Conservation (phyloP, 208 protist genomes). For the Trypanosoma platydactyli region DNA sequence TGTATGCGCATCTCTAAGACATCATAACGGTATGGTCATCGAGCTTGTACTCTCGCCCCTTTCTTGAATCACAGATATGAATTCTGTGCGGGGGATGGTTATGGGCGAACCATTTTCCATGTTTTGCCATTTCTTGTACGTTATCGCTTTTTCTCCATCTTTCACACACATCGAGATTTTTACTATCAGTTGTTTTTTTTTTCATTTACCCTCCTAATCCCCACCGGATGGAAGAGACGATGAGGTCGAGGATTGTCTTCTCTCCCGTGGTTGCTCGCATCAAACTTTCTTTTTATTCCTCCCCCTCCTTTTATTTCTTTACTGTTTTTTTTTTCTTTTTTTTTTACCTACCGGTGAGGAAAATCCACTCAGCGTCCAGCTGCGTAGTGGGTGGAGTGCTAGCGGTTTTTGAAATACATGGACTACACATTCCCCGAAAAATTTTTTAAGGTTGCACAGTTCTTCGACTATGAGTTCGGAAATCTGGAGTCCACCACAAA, state of each 20-base stretch:
- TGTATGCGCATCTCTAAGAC: no score
- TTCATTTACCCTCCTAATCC: no score
- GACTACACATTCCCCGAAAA: slow-evolving; percentile 70
- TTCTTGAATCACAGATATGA: no score
- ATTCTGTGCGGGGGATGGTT: no score
- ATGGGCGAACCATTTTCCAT: background rate
- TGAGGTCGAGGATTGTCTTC: no score
- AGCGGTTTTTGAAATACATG: slow-evolving; percentile 26
- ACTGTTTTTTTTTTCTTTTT: background rate
- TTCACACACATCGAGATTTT: background rate
- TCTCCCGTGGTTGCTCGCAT: no score
- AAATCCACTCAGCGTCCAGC: background rate
- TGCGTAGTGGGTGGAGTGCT: background rate
- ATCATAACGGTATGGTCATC: no score
- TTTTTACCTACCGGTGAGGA: background rate
- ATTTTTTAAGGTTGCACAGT: slow-evolving; percentile 52
- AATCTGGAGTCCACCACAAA: slow-evolving; percentile 42
- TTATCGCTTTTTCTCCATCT: background rate
- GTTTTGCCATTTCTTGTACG: slow-evolving; percentile 7
- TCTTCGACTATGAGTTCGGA: slow-evolving; percentile 62
- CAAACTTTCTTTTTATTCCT: no score
- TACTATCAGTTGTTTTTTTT: background rate
- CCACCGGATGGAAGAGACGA: no score
- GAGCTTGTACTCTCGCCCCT: no score
- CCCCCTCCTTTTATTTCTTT: slow-evolving; percentile 4